These are phyloP conservation scores for Gentiana straminea DNA, from an alignment of 257 asterid species.

Conservation along the genomic window DNA sequence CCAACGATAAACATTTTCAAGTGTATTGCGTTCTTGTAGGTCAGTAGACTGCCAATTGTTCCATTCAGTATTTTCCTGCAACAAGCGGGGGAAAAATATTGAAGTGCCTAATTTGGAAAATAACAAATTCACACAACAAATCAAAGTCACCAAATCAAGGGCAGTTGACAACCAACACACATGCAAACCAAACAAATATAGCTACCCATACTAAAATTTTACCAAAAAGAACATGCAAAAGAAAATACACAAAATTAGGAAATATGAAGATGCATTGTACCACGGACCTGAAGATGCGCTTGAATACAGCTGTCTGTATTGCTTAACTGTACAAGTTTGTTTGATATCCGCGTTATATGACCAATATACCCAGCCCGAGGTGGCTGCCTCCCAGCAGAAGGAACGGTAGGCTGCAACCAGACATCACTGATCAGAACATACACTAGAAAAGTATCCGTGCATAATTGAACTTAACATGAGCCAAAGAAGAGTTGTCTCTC, in stretches of 20 bases:
- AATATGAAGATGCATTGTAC: background rate
- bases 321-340: slow-evolving; percentile 64
- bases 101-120: too few species aligned
- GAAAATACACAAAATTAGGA: background rate
- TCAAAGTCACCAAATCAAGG: too few species aligned
- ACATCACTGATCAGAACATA: slow-evolving; percentile 4
- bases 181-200: too few species aligned
- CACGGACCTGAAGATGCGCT: slow-evolving; percentile 61
- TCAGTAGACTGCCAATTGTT: slow-evolving; percentile 61
- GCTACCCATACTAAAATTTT: background rate
- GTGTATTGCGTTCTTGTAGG: slow-evolving; percentile 66
- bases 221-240: background rate
- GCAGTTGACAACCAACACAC: too few species aligned
- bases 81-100: background rate
- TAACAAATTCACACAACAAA: too few species aligned
- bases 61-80: slow-evolving; percentile 74
- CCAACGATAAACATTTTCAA: slow-evolving; percentile 78
- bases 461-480: background rate
- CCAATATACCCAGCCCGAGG: slow-evolving; percentile 86
- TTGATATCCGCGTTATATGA: slow-evolving; percentile 73
- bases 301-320: slow-evolving; percentile 40
- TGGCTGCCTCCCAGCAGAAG: slow-evolving; percentile 51
- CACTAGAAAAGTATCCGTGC: background rate
- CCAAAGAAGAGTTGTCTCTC: too few species aligned
- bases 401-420: slow-evolving; percentile 63